Evolutionary conservation across 768 basidiomycete species (phyloP), one percentile per base, ranked within the genome.

Genomic region (Neoboletus magnificus): DNA sequence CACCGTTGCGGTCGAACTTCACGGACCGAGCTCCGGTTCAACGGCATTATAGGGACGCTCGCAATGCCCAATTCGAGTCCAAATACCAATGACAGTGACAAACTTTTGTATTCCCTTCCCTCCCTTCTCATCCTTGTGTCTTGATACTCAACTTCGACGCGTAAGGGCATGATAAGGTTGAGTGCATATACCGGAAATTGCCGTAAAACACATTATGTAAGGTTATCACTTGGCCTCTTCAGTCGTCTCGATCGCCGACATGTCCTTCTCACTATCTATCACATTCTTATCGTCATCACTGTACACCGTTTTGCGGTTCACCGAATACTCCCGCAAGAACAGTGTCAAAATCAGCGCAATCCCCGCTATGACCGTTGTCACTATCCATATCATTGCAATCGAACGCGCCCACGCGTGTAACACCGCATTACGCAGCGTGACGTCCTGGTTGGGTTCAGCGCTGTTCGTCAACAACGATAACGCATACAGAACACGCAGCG

Each of bases 371-470:
- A 84, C 85, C 13, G 84, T 84, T 66, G 76, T 77, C 18, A 85
- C 82, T n/a, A 87, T 57, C 86, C 88, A 89, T 23, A 89, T 82
- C 43, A 57, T 71, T 60, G 78, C 77, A 40, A 89, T 83, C 2
- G 86, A 82, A 29, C 75, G 73, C 18, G 85, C 76, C 69, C 82
- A 89, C 0, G 86, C 86, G 55, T 87, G 76, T 33, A 84, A 77
- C 8, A 87, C 72, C 40, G 74, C 74, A 23, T 72, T 62, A 11
- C 83, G 82, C 30, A 76, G 67, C 9, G 61, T 65, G 11, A 78
- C 71, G 59, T 90, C 79, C 82, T 86, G 60, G 22, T 55, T 32
- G 35, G 5, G 27, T 41, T 32, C 33, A 32, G 9, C 9, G 2
- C 7, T 15, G 2, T 57, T 10, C 32, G 41, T 23, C 13, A 46